Base-by-base conservation (phyloP, 495 filamentous ascomycete genomes). In the Neurospora sp. region DNA sequence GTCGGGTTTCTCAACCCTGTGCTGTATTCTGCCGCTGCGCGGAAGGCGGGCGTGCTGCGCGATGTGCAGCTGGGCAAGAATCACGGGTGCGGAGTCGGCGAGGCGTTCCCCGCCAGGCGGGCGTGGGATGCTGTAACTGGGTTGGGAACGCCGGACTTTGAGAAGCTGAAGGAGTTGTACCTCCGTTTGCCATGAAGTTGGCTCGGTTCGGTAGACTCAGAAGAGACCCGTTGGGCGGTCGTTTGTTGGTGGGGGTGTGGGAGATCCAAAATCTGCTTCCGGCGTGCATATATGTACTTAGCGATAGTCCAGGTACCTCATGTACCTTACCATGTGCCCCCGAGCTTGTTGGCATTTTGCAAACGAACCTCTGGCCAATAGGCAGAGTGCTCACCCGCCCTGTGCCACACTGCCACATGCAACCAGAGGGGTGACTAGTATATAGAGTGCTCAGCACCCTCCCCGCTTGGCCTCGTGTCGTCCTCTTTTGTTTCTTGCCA, bases 101-200 rank as follows among this genome's bases (percentile, higher is more conserved):
- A 83, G 20, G 88, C 87, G 4, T 90, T 89, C 74, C 70, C 74
- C 7, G 86, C 86, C 38, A 81, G 82, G 44, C 31, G 74, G 65
- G 86, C 85, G 42, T 87, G 86, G 87, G 87, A 89, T 76, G 86
- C 86, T 1, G 86, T 85, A 0, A 87, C 86, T 38, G 85, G 88
- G 11, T 72, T 88, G 61, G 87, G 86, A 16, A 86, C 87, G 22
- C 86, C 87, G 3, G 86, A 86, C 71, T 89, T 83, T 75, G 78
- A 79, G 4, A 85, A 82, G 74, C 68, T 89, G 80, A 78, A 84
- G 80, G 75, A 81, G 10, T 70, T 85, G 61, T 84, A 83, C 48
- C 20, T 76, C 42, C 41, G n/a, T 6, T 39, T 78, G 39, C 76
- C 76, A 9, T 78, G 44, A 74, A 41, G n/a, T 46, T 42, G 20